Evolutionary conservation across 2,329 filamentous ascomycete genomes (phyloP).

Genomic region (Aspergillus alliaceus): DNA sequence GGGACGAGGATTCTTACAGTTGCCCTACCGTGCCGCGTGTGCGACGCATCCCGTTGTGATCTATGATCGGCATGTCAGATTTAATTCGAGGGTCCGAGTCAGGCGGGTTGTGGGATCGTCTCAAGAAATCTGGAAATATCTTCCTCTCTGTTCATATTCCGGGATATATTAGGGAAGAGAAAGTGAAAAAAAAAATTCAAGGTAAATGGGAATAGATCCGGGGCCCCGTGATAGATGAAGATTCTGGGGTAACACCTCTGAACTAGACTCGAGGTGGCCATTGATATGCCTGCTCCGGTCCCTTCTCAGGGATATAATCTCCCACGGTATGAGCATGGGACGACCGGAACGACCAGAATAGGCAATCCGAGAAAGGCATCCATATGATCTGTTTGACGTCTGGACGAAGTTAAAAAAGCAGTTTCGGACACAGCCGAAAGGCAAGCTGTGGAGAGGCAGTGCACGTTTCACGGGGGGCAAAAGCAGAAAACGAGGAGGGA

Average conservation of each 20-base stretch:
- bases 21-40: neutral
- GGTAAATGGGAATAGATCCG: neutral
- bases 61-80: neutral
- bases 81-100: neutral
- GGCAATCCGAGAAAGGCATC: slow-evolving; percentile 2
- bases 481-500: neutral
- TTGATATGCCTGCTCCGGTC: neutral
- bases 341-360: slow-evolving; percentile 5
- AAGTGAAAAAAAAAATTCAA: no score
- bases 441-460: neutral
- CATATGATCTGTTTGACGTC: no score
- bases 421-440: neutral
- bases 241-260: no score
- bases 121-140: neutral
- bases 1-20: neutral
- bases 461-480: neutral
- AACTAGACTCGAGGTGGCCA: no score
- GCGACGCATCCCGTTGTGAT: neutral
- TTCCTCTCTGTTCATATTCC: neutral
- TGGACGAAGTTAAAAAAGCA: neutral
- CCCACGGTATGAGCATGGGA: neutral
- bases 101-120: neutral
- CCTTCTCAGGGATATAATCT: neutral
- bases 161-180: neutral
- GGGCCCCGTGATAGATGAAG: neutral